phyloP scores from a whole-genome alignment of 805 yeast species.

The Torulaspora indica region DNA sequence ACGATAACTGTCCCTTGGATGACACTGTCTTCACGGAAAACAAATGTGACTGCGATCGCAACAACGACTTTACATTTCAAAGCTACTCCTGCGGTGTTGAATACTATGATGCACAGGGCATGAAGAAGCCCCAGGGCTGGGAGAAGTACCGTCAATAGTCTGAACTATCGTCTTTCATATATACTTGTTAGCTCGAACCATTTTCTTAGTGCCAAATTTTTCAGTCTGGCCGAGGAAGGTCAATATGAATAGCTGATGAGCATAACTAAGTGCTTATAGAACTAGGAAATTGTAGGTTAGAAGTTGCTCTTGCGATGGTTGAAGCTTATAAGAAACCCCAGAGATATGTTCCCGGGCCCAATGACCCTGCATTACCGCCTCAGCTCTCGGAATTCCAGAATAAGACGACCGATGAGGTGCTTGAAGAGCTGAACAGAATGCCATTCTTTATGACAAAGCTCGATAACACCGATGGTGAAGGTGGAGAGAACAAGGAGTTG shows the following conservation, averaged over 20 bases:
- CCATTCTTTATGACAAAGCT: constrained; percentile 93
- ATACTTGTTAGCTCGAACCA: not conserved
- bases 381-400: constrained; percentile 60
- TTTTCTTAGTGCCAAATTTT: not conserved
- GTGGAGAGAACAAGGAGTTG: constrained; percentile 65
- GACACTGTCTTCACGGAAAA: constrained; percentile 49
- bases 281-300: not conserved
- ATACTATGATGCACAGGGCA: constrained; percentile 48
- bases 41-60: constrained; percentile 70
- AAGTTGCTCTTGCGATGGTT: not conserved
- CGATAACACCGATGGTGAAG: constrained; percentile 70
- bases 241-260: not conserved
- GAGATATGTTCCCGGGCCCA: constrained; percentile 45
- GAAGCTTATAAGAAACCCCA: constrained; percentile 32
- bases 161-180: not conserved
- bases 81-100: constrained; percentile 64
- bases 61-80: constrained; percentile 67
- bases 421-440: constrained; percentile 70
- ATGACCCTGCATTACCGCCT: constrained; percentile 75
- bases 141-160: constrained; percentile 33
- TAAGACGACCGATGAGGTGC: constrained; percentile 69
- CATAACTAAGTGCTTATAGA: not conserved
- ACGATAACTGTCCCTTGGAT: constrained; percentile 71
- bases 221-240: not conserved
- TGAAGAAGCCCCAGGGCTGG: constrained; percentile 62